Percentiles rank a stretch among this genome's conserved stretches.
Conservation (phyloP, 2,329 filamentous ascomycete species). For the Aspergillus novoparasiticus region DNA sequence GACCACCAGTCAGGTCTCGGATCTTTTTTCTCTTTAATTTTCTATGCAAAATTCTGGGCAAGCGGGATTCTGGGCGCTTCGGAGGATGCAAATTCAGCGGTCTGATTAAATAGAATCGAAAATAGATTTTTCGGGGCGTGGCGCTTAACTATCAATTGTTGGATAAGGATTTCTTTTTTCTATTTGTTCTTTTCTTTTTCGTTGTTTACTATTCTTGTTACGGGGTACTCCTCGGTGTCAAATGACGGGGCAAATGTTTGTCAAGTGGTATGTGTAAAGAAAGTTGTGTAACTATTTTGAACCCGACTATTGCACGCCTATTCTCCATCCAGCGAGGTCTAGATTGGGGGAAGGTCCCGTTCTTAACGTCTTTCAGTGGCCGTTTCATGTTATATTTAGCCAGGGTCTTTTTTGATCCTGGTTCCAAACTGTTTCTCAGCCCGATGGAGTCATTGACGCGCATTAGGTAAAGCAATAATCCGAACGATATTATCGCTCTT, state of each 20-base stretch:
- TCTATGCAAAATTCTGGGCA: not conserved
- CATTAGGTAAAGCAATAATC: not conserved
- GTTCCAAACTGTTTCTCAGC: not conserved
- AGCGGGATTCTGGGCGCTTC: not conserved
- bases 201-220: not conserved
- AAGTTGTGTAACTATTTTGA: not conserved
- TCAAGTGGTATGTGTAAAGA: not conserved
- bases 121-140: not conserved
- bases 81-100: not conserved
- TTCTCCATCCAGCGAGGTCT: not conserved
- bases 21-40: not conserved
- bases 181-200: not conserved
- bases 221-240: not conserved
- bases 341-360: not conserved
- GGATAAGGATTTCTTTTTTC: not conserved
- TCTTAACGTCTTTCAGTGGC: not conserved
- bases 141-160: conserved; percentile 3
- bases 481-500: not conserved
- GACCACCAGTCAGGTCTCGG: not conserved
- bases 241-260: not conserved
- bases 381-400: conserved; percentile 7
- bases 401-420: not conserved
- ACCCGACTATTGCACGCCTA: conserved; percentile 1
- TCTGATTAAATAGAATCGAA: not conserved
- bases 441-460: not conserved